phyloP scores from a whole-genome alignment of 2,329 filamentous ascomycete species.

The Arthrinium puccinioides region DNA sequence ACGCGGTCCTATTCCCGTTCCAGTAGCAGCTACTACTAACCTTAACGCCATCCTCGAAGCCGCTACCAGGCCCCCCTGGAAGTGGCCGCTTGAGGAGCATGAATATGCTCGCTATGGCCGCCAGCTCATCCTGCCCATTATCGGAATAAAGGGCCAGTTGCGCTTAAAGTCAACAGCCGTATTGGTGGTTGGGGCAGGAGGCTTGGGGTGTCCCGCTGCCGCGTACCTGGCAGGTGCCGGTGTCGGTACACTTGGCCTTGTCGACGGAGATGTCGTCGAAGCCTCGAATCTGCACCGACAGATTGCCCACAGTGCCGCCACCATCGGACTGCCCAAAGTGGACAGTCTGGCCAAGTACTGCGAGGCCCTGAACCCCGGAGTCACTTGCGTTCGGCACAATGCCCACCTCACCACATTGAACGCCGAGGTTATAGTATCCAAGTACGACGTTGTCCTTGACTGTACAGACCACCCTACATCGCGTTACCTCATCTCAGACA shows the following conservation, averaged over 20 bases:
- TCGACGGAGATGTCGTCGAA: conserved; percentile 86
- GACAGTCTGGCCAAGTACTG: conserved; percentile 58
- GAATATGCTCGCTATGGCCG: conserved; percentile 86
- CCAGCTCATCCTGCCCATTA: conserved; percentile 79
- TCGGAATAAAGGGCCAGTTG: conserved; percentile 75
- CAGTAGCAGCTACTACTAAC: no score
- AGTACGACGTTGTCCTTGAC: conserved; percentile 82
- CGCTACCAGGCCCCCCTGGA: conserved; percentile 23
- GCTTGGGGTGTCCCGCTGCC: conserved; percentile 84
- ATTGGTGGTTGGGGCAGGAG: conserved; percentile 79
- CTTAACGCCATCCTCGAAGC: background rate
- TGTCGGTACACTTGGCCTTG: conserved; percentile 72
- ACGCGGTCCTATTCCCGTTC: no score
- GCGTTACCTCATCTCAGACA: conserved; percentile 87
- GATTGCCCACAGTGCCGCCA: conserved; percentile 66
- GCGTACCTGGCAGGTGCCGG: conserved; percentile 90
- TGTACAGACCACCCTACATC: conserved; percentile 92
- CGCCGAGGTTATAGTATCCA: conserved; percentile 55
- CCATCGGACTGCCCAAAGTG: conserved; percentile 72
- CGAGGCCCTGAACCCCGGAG: conserved; percentile 62
- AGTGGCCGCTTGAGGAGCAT: conserved; percentile 62
- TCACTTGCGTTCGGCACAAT: conserved; percentile 55
- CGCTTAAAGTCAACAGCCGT: conserved; percentile 63
- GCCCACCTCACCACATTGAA: conserved; percentile 62
- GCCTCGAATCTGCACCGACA: conserved; percentile 89